Base-by-base conservation (phyloP, 116 monocot genomes). In the Cymodocea nodosa region DNA sequence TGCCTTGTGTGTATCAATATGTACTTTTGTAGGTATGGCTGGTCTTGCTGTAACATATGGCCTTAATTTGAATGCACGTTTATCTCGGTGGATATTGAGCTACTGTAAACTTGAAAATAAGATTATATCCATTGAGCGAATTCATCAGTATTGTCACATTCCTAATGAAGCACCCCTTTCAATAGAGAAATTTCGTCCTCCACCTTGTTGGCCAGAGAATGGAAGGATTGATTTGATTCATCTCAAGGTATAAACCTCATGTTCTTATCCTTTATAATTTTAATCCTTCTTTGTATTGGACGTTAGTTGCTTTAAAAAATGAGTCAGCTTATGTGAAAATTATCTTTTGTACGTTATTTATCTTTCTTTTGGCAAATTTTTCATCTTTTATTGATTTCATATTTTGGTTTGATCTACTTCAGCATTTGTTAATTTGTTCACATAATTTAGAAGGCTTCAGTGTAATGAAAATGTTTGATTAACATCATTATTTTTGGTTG, bases 41-140 rank as follows among this genome's bases (percentile, higher is more conserved):
- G 98, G 98, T 60, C 89, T 98, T 82, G 98, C 98, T 55, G 98
- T 98, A 54, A 92, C 92, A 68, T 92, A 88, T 76, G 98, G 92
- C 22, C 78, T 98, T 65, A 91, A 92, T 75, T 76, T 98, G 52
- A 98, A 98, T 76, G 84, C 86, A 56, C 88, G 98, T 50, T 67
- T 98, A 53, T 98, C 98, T 50, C 74, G 88, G 56, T 98, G 98
- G 98, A 89, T 98, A 63, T 66, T 98, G 65, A 98, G 98, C 76
- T 98, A 89, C 74, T 98, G 98, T 63, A 98, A 98, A 75, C 92
- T 98, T 62, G 98, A 98, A 54, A 98, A 98, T 65, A 92, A 84
- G 65, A 81, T 92, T 59, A 92, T 98, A 67, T 88, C 92, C 64
- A 89, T 98, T 55, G 98, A 98, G 55, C 81, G 98, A 22, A 98